Conservation (phyloP, 2,329 filamentous ascomycete species). For the Phyllosticta citrichinensis region DNA sequence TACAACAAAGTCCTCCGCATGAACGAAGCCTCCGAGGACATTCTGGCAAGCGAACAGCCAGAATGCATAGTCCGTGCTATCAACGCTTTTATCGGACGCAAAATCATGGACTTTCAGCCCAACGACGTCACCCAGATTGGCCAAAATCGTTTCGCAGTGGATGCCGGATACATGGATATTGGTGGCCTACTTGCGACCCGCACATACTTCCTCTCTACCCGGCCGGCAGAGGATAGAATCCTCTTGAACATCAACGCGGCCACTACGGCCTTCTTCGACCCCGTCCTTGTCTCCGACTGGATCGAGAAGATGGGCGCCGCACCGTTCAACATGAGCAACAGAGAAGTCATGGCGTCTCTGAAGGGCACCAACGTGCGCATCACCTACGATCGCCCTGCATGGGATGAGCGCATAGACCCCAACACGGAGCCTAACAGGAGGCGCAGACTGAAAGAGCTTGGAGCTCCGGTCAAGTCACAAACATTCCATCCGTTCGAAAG, state of each 20-base stretch:
- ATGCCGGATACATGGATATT: background rate
- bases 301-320: background rate
- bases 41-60: background rate
- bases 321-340: background rate
- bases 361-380: constrained; percentile 11
- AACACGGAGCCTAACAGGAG: background rate
- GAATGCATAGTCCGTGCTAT: background rate
- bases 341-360: background rate
- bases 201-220: constrained; percentile 1
- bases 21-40: background rate
- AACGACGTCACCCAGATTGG: background rate
- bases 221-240: constrained; percentile 10
- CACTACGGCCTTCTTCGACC: background rate
- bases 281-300: background rate
- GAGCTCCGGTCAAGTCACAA: background rate
- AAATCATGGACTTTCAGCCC: background rate
- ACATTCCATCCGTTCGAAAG: background rate
- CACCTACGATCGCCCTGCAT: background rate
- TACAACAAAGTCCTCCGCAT: background rate
- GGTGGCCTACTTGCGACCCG: background rate
- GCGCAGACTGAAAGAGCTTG: background rate
- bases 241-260: background rate
- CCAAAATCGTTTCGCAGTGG: background rate
- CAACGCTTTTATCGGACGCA: background rate
- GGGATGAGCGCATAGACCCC: background rate